Percentiles rank a stretch among this genome's conserved stretches.
These are phyloP conservation scores for Aspergillus persii DNA, from an alignment of 2,329 filamentous ascomycete species.

Conservation along the genomic window DNA sequence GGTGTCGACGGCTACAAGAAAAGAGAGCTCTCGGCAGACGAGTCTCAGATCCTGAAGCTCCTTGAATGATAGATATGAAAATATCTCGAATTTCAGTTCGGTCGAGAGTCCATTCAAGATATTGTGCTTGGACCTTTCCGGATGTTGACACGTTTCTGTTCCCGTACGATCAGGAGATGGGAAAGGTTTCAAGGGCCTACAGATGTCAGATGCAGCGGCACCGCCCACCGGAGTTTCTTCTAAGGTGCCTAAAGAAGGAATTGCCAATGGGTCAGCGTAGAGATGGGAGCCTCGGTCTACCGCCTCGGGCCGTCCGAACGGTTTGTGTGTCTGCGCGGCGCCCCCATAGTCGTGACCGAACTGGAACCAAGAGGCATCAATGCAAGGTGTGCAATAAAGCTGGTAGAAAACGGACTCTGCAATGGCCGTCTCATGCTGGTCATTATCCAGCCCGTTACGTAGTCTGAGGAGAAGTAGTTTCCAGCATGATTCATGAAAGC, in stretches of 20 bases:
- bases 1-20: not conserved
- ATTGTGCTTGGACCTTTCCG: too few relatives aligned
- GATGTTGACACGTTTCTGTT: too few relatives aligned
- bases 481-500: constrained; percentile 16
- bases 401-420: constrained; percentile 8
- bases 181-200: not conserved
- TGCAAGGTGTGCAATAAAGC: constrained; percentile 10
- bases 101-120: not conserved
- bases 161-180: too few relatives aligned
- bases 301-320: not conserved
- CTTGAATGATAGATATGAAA: constrained; percentile 6
- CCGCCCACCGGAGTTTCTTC: too few relatives aligned
- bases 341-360: constrained; percentile 17
- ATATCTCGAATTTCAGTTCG: constrained; percentile 4
- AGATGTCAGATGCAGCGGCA: not conserved
- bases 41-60: constrained; percentile 1
- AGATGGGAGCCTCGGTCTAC: not conserved
- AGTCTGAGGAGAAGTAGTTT: constrained; percentile 10
- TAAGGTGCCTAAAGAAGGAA: not conserved
- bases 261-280: constrained; percentile 9
- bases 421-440: not conserved
- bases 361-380: constrained; percentile 3
- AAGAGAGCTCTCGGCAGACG: constrained; percentile 2
- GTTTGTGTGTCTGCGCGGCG: not conserved
- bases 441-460: not conserved